These are phyloP conservation scores for Hypoxylon subgilvum DNA, from an alignment of 495 filamentous ascomycete genomes.

Conservation along the genomic window DNA sequence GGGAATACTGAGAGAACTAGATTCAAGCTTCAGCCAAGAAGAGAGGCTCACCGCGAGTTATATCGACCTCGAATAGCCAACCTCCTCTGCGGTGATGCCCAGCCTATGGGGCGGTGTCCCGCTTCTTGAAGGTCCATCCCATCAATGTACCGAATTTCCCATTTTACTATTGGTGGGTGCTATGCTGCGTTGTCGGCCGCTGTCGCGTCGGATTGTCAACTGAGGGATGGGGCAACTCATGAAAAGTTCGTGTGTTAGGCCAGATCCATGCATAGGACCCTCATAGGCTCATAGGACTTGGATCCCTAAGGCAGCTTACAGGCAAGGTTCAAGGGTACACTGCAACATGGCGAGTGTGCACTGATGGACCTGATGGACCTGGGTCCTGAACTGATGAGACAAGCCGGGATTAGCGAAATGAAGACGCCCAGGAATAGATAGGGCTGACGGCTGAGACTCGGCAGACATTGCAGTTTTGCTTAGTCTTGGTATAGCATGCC, in stretches of 20 bases:
- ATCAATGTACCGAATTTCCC: slow-evolving; percentile 2
- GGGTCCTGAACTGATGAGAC: too few relatives aligned
- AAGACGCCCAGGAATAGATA: slow-evolving; percentile 13
- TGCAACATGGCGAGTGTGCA: slow-evolving; percentile 4
- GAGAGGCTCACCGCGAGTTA: slow-evolving; percentile 30
- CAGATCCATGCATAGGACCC: not conserved
- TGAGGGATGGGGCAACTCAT: slow-evolving; percentile 26
- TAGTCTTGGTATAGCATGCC: slow-evolving; percentile 7
- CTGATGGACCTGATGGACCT: too few relatives aligned
- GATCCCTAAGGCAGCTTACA: not conserved
- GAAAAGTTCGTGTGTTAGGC: slow-evolving; percentile 7
- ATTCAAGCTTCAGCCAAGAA: slow-evolving; percentile 24
- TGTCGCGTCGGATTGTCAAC: slow-evolving; percentile 12
- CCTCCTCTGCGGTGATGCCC: slow-evolving; percentile 21
- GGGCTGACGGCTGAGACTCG: slow-evolving; percentile 29
- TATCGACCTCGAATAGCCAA: slow-evolving; percentile 21
- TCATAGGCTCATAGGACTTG: not conserved
- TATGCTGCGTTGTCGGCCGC: slow-evolving; percentile 33
- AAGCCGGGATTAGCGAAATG: too few relatives aligned
- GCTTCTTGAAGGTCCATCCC: not conserved
- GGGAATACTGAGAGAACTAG: not conserved
- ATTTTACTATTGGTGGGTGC: slow-evolving; percentile 18
- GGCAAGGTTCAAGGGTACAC: too few relatives aligned
- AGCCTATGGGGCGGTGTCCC: slow-evolving; percentile 31
- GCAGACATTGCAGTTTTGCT: too few relatives aligned